These are phyloP conservation scores for Rhizophlyctis rosea DNA, from an alignment of 192 early-diverging fungal genomes.

Conservation along the genomic window DNA sequence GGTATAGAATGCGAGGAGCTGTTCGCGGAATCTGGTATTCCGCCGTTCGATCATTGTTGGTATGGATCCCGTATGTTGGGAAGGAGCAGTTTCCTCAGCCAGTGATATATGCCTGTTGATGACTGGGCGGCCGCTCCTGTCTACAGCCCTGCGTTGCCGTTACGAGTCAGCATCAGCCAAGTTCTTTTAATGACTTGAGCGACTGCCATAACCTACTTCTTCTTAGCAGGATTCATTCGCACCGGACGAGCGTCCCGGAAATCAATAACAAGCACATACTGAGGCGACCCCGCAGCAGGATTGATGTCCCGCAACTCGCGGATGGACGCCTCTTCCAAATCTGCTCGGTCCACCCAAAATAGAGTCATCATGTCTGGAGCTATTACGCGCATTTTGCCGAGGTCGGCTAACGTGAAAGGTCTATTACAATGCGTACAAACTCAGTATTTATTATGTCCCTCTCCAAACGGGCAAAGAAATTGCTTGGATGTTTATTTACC, in stretches of 20 bases:
- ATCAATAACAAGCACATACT: slow-evolving; percentile 26
- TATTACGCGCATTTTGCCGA: slow-evolving; percentile 24
- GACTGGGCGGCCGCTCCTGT: too few species aligned
- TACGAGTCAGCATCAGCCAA: too few species aligned
- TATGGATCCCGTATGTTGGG: not conserved
- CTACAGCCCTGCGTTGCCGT: too few species aligned
- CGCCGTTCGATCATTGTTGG: slow-evolving; percentile 13
- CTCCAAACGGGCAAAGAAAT: too few species aligned
- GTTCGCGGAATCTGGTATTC: slow-evolving; percentile 13
- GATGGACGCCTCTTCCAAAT: slow-evolving; percentile 21
- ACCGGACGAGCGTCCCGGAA: slow-evolving; percentile 26
- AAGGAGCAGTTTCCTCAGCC: not conserved
- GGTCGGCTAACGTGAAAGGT: slow-evolving; percentile 16
- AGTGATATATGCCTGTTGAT: not conserved
- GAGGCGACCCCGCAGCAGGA: not conserved
- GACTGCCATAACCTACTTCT: too few species aligned
- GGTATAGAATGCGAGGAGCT: slow-evolving; percentile 6
- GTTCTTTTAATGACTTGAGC: too few species aligned
- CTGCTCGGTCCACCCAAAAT: slow-evolving; percentile 20
- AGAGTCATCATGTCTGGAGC: slow-evolving; percentile 19
- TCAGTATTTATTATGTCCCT: too few species aligned
- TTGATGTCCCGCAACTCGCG: slow-evolving; percentile 19
- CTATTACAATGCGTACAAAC: too few species aligned
- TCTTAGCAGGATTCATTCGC: slow-evolving; percentile 10
- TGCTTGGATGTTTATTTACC: slow-evolving; percentile 11